phyloP scores from a whole-genome alignment of 495 filamentous ascomycete genomes.

The Hypoxylon crocopeplum region DNA sequence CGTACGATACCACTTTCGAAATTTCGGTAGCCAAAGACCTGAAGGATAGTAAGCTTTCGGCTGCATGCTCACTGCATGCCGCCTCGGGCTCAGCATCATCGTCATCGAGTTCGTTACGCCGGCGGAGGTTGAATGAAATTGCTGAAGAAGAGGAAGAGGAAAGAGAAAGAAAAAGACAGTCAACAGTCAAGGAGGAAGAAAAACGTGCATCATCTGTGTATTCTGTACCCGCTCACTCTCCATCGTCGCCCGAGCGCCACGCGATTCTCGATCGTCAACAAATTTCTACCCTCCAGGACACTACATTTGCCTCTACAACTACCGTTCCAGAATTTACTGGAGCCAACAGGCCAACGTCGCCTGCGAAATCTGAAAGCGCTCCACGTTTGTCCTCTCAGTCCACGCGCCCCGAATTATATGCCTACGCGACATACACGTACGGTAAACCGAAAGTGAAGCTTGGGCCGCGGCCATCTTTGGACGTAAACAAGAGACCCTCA shows the following conservation, averaged over 20 bases:
- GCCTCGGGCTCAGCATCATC: conserved; percentile 87
- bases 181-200: conserved; percentile 51
- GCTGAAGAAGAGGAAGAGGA: conserved; percentile 79
- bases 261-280: conserved; percentile 33
- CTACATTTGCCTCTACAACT: conserved; percentile 47
- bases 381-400: conserved; percentile 69
- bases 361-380: conserved; percentile 45
- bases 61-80: conserved; percentile 88
- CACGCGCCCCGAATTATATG: conserved; percentile 69
- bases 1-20: conserved; percentile 82
- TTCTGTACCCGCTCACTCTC: conserved; percentile 18
- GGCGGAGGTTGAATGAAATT: conserved; percentile 84
- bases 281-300: conserved; percentile 43
- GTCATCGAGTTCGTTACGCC: conserved; percentile 79
- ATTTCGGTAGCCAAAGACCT: conserved; percentile 78
- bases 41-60: conserved; percentile 84
- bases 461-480: conserved; percentile 80
- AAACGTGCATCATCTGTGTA: conserved; percentile 38
- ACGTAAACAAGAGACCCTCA: conserved; percentile 68
- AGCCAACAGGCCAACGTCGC: conserved; percentile 44
- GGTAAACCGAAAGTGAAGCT: conserved; percentile 79
- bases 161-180: conserved; percentile 56
- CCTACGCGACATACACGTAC: conserved; percentile 59
- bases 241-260: conserved; percentile 26
- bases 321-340: conserved; percentile 52